Percentiles rank a stretch among this genome's conserved stretches.
Conservation (phyloP, 2,329 filamentous ascomycete species). For the Neocucurbitaria cava region DNA sequence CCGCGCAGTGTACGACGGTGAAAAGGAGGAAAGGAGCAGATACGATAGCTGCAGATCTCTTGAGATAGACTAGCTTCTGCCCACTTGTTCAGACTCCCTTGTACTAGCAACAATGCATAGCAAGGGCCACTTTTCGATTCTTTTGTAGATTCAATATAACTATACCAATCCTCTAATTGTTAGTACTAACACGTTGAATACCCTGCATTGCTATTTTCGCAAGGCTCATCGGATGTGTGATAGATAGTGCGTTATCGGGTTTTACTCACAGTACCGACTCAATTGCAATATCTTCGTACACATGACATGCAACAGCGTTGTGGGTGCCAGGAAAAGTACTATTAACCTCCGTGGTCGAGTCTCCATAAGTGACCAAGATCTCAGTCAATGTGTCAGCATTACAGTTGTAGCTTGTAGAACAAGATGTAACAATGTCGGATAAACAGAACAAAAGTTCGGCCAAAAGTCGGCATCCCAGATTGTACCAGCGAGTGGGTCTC, state of each 20-base stretch:
- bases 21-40: no score
- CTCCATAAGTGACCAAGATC: no score
- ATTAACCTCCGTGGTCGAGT: no score
- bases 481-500: neutral
- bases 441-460: neutral
- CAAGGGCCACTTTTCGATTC: neutral
- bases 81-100: neutral
- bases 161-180: neutral
- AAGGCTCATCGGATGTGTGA: neutral
- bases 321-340: no score
- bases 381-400: no score
- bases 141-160: neutral
- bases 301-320: no score
- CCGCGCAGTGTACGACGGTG: slow-evolving; percentile 1
- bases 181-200: neutral
- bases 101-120: neutral
- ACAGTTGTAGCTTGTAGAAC: no score
- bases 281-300: no score
- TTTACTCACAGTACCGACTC: neutral
- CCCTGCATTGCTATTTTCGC: neutral
- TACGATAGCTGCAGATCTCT: neutral
- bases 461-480: neutral
- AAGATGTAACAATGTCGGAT: neutral
- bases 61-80: neutral
- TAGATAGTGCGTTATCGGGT: neutral